These are phyloP conservation scores for Diplosphaera chodatii DNA, from an alignment of 139 green algal species.

Conservation along the genomic window DNA sequence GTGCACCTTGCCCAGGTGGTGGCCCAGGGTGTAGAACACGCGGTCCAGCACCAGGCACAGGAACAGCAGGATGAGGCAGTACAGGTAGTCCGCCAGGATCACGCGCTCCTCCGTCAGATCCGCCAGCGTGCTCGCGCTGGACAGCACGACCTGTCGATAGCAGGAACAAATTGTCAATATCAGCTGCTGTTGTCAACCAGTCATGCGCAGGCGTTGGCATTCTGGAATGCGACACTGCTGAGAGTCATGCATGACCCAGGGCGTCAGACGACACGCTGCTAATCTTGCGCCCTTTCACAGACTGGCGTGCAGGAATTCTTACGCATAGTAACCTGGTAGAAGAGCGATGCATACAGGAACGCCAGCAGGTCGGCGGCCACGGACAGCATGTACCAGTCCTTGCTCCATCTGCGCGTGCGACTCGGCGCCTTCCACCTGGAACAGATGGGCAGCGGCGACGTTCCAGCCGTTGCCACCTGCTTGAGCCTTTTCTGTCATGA, in stretches of 20 bases:
- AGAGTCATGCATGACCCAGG: no score
- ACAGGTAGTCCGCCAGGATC: slow-evolving; percentile 65
- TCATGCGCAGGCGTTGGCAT: no score
- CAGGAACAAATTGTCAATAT: background rate
- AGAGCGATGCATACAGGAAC: slow-evolving; percentile 66
- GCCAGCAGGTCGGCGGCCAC: slow-evolving; percentile 58
- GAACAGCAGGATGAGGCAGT: slow-evolving; percentile 66
- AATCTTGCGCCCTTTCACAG: no score
- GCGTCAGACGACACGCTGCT: no score
- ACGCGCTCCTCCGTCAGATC: slow-evolving; percentile 62
- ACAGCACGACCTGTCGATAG: slow-evolving; percentile 28
- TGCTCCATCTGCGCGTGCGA: slow-evolving; percentile 36
- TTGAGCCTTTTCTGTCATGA: no score
- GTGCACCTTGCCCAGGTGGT: slow-evolving; percentile 36
- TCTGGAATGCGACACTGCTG: no score
- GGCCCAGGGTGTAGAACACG: slow-evolving; percentile 50
- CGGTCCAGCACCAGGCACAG: slow-evolving; percentile 64
- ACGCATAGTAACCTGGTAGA: slow-evolving; percentile 66
- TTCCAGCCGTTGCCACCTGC: no score
- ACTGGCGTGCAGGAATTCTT: no score
- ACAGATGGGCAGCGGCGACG: no score
- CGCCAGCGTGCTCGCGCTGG: slow-evolving; percentile 26
- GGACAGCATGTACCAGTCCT: slow-evolving; percentile 68
- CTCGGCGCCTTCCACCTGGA: slow-evolving; percentile 25
- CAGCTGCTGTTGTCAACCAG: no score